Conservation (phyloP, 179 eudicot genomes). For the Corrigiola litoralis region DNA sequence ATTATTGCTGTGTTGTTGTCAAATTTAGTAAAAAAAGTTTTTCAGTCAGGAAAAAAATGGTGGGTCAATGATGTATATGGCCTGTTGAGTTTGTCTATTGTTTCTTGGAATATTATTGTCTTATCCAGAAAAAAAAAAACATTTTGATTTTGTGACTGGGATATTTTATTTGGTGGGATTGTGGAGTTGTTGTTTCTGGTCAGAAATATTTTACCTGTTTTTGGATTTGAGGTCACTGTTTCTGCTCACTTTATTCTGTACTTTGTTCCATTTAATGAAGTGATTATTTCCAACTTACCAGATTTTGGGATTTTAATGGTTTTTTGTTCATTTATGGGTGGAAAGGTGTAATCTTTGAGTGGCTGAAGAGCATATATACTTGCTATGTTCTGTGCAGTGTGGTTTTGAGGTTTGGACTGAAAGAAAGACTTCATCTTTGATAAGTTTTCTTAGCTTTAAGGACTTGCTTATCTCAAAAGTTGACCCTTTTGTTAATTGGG, state of each 20-base stretch:
- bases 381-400: slow-evolving; percentile 6
- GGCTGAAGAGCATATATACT: slow-evolving; percentile 8
- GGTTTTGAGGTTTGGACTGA: slow-evolving; percentile 9
- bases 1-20: slow-evolving; percentile 22
- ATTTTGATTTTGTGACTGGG: slow-evolving; percentile 10
- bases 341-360: slow-evolving; percentile 8
- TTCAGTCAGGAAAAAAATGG: slow-evolving; percentile 5
- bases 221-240: background rate
- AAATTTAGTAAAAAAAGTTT: slow-evolving; percentile 4
- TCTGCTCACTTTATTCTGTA: background rate
- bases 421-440: slow-evolving; percentile 14
- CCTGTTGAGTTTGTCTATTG: slow-evolving; percentile 3
- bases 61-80: slow-evolving; percentile 12
- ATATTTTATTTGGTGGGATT: slow-evolving; percentile 3
- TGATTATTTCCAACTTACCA: slow-evolving; percentile 9
- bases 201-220: background rate
- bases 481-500: background rate
- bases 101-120: slow-evolving; percentile 9
- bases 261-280: slow-evolving; percentile 12
- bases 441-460: background rate
- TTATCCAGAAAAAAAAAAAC: background rate
- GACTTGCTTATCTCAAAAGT: background rate
- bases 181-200: slow-evolving; percentile 4
- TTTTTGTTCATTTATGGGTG: background rate
- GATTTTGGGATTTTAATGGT: background rate